Conservation (phyloP, 2,329 filamentous ascomycete species). For the Periconia digitata region DNA sequence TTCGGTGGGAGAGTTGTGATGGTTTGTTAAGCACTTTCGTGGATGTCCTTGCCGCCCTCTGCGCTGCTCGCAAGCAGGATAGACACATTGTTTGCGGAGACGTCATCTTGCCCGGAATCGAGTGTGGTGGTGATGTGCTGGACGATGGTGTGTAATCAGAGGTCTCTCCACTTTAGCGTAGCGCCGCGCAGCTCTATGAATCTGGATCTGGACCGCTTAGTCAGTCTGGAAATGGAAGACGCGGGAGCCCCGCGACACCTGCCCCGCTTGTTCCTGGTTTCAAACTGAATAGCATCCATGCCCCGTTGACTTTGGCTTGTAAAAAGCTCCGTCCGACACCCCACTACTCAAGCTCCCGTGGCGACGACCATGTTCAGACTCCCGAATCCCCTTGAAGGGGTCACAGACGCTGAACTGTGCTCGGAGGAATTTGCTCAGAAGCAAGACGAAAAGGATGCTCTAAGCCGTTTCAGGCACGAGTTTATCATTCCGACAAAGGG, state of each 20-base stretch:
- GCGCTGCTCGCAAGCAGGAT: conserved; percentile 31
- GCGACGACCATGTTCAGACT: conserved; percentile 24
- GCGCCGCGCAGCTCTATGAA: too few relatives aligned
- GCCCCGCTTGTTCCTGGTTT: conserved; percentile 5
- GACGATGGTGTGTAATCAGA: neutral
- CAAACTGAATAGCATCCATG: neutral
- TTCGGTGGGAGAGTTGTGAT: conserved; percentile 10
- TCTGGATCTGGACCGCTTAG: conserved; percentile 1
- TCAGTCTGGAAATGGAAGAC: neutral
- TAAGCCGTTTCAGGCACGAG: conserved; percentile 58
- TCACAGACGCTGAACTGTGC: conserved; percentile 23
- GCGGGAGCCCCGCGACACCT: conserved; percentile 4
- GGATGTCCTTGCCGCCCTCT: conserved; percentile 2
- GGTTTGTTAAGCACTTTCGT: conserved; percentile 4
- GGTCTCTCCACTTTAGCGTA: neutral
- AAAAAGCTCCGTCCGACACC: neutral
- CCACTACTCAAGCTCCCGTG: conserved; percentile 2
- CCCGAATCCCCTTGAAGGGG: conserved; percentile 24
- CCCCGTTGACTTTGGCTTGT: neutral
- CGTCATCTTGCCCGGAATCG: conserved; percentile 17
- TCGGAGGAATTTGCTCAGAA: conserved; percentile 34
- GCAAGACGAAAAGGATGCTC: conserved; percentile 41
- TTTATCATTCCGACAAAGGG: conserved; percentile 77
- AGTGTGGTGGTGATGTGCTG: neutral
- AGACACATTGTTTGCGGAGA: conserved; percentile 31